Percentiles rank a stretch among this genome's conserved stretches.
These are phyloP conservation scores for Boletus holoroseus DNA, from an alignment of 1,284 basidiomycete species.

Conservation along the genomic window DNA sequence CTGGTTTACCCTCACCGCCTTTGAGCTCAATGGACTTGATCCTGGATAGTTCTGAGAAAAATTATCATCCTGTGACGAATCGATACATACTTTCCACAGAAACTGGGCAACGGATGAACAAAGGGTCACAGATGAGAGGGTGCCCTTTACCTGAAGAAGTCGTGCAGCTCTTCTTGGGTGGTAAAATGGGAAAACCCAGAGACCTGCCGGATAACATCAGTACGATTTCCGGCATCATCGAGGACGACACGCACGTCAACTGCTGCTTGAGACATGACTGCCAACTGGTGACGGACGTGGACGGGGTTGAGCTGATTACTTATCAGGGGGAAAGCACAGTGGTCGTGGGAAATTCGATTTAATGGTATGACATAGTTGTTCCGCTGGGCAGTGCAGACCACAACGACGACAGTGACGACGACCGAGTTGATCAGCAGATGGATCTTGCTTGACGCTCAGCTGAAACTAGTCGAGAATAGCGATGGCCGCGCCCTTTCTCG, in stretches of 20 bases:
- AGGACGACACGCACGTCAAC: conserved; percentile 20
- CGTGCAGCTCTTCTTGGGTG: conserved; percentile 54
- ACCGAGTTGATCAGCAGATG: conserved; percentile 9
- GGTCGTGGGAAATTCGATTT: conserved; percentile 16
- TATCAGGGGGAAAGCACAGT: conserved; percentile 4
- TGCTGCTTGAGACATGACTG: conserved; percentile 26
- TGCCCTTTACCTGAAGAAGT: conserved; percentile 69
- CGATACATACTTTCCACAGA: conserved; percentile 65
- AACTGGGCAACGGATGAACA: conserved; percentile 39
- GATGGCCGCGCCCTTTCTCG: conserved; percentile 19
- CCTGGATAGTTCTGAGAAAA: conserved; percentile 33
- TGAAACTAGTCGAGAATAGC: conserved; percentile 8
- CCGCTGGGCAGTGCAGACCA: conserved; percentile 15
- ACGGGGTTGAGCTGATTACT: background rate
- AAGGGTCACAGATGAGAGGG: conserved; percentile 7
- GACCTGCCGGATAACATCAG: conserved; percentile 42
- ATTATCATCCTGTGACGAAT: background rate
- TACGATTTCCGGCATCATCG: background rate
- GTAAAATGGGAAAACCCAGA: conserved; percentile 58
- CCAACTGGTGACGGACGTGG: conserved; percentile 3
- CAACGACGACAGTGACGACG: conserved; percentile 9
- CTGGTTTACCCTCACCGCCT: conserved; percentile 29
- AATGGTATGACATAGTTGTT: conserved; percentile 15
- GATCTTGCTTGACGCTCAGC: background rate
- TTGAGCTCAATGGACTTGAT: conserved; percentile 60